Evolutionary conservation across 345 rosid genomes (phyloP).

Genomic region (Populus pruinosa): DNA sequence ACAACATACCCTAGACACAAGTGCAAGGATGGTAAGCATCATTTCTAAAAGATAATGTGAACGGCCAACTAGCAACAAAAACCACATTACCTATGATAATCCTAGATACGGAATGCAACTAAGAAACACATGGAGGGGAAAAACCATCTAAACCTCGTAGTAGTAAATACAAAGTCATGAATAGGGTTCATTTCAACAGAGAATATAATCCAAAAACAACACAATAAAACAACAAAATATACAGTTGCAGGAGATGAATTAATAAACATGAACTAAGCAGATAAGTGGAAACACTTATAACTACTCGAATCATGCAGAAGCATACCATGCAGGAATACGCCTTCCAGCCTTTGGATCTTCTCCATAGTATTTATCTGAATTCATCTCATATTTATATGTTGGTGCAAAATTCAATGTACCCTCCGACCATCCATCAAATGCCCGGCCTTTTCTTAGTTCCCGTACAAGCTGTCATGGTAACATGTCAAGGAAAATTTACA

Average conservation of each 20-base stretch:
- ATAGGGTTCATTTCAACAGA: background rate
- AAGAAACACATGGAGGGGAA: background rate
- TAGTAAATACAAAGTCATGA: background rate
- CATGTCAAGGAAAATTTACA: background rate
- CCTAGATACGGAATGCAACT: background rate
- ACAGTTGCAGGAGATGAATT: background rate
- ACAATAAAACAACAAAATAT: background rate
- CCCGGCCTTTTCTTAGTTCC: slow-evolving; percentile 62
- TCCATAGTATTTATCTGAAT: slow-evolving; percentile 70
- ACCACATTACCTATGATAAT: background rate
- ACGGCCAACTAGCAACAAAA: background rate
- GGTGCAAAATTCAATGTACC: slow-evolving; percentile 71
- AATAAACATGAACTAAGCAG: background rate
- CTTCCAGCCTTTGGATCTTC: slow-evolving; percentile 72
- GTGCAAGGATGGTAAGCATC: background rate
- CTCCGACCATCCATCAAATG: slow-evolving; percentile 92
- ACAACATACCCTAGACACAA: background rate
- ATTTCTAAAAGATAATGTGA: background rate
- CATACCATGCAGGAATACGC: slow-evolving; percentile 87
- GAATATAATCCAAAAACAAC: background rate
- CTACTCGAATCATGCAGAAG: background rate
- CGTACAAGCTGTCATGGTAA: slow-evolving; percentile 51
- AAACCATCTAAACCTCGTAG: background rate
- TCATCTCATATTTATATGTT: slow-evolving; percentile 77
- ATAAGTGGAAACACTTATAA: background rate